A percentile compares a stretch with the other conserved stretches of the same genome.
Conservation (phyloP, 768 basidiomycete genomes). For the Hygrocybe punicea region DNA sequence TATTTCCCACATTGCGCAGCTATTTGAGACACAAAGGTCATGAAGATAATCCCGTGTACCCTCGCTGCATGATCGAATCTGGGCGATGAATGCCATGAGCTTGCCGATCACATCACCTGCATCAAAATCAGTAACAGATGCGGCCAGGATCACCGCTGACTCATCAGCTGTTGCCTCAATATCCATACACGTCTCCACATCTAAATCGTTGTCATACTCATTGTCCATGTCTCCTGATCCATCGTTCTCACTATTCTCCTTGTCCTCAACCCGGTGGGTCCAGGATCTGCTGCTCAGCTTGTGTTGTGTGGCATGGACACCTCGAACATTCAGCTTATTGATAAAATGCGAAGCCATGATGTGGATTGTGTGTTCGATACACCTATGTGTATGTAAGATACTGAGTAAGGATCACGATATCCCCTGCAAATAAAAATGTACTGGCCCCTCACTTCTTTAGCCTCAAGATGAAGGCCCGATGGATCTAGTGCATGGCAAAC, state of each 20-base stretch:
- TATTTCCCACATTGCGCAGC: constrained; percentile 8
- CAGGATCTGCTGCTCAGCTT: no score
- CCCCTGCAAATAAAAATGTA: no score
- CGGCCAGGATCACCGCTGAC: constrained; percentile 3
- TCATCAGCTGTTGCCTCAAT: constrained; percentile 12
- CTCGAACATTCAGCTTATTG: background rate
- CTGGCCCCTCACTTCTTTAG: background rate
- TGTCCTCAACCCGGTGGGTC: constrained; percentile 6
- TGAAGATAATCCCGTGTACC: constrained; percentile 5
- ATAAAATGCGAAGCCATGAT: constrained; percentile 13
- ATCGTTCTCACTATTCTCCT: background rate
- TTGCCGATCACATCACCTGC: constrained; percentile 19
- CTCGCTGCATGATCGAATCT: constrained; percentile 11
- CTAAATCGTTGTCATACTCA: constrained; percentile 14
- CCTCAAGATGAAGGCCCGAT: no score
- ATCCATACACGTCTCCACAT: constrained; percentile 11
- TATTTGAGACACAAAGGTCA: constrained; percentile 1
- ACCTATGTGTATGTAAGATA: background rate
- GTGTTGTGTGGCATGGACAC: background rate
- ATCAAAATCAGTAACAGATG: constrained; percentile 13
- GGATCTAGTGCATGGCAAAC: background rate
- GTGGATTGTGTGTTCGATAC: constrained; percentile 18
- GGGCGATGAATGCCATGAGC: constrained; percentile 15
- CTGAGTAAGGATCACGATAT: no score
- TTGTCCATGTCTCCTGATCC: no score